Conservation (phyloP, 345 rosid genomes). For the Litchi chinensis region DNA sequence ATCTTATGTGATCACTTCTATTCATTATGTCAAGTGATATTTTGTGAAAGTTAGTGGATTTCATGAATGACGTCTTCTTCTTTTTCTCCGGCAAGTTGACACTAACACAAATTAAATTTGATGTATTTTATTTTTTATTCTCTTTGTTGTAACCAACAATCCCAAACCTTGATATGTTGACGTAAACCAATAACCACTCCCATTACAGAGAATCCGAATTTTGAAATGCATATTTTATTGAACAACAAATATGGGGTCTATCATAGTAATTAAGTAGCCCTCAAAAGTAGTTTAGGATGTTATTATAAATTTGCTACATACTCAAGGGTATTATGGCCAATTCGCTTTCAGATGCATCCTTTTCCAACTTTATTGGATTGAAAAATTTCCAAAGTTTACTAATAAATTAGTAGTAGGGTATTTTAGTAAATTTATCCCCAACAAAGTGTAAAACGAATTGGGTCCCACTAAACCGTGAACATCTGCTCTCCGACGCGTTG, state of each 20-base stretch:
- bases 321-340: background rate
- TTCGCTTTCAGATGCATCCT: background rate
- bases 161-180: too few species aligned
- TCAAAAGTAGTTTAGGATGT: background rate
- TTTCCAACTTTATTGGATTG: constrained; percentile 10
- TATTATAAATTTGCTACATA: background rate
- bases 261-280: too few species aligned
- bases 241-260: too few species aligned
- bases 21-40: background rate
- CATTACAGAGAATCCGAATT: too few species aligned
- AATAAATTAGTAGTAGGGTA: background rate
- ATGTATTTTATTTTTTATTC: too few species aligned
- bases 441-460: background rate
- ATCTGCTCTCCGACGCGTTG: background rate
- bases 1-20: background rate
- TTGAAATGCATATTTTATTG: too few species aligned
- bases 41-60: background rate
- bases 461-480: background rate
- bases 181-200: too few species aligned
- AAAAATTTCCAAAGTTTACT: background rate
- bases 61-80: too few species aligned
- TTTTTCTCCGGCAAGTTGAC: too few species aligned
- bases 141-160: too few species aligned
- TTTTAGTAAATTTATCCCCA: background rate
- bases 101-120: too few species aligned